phyloP scores from a whole-genome alignment of 2,329 filamentous ascomycete species.

The Fusarium irregulare region DNA sequence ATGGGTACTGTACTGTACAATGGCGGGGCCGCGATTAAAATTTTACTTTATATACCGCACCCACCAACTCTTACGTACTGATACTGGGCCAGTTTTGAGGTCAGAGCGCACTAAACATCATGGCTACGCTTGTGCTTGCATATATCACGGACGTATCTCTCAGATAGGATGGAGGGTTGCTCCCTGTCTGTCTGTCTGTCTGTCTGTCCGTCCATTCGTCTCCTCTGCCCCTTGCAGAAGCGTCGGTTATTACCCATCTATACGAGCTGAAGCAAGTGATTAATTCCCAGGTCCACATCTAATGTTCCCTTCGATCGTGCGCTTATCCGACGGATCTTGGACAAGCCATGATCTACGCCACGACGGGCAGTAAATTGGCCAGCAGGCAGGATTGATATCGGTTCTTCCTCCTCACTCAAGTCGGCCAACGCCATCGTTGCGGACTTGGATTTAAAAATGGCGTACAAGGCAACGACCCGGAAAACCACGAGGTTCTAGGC shows the following conservation, averaged over 20 bases:
- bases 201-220: not conserved
- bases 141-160: not conserved
- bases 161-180: not conserved
- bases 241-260: constrained; percentile 17
- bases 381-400: not conserved
- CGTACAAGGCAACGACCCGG: not conserved
- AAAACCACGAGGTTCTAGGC: constrained; percentile 2
- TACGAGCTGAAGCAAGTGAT: constrained; percentile 4
- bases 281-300: constrained; percentile 17
- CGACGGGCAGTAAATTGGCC: constrained; percentile 14
- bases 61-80: not conserved
- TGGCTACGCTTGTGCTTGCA: constrained; percentile 15
- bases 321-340: constrained; percentile 11
- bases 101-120: constrained; percentile 18
- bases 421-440: not conserved
- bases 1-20: not conserved
- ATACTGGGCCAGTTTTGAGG: not conserved
- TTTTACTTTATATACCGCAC: constrained; percentile 1
- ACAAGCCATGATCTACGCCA: constrained; percentile 17
- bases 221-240: constrained; percentile 37
- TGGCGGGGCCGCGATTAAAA: constrained; percentile 6
- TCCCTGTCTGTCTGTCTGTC: not conserved
- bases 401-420: not conserved
- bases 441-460: not conserved
- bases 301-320: constrained; percentile 28